These are phyloP conservation scores for Leucogyrophana mollusca DNA, from an alignment of 768 basidiomycete genomes.

Conservation along the genomic window DNA sequence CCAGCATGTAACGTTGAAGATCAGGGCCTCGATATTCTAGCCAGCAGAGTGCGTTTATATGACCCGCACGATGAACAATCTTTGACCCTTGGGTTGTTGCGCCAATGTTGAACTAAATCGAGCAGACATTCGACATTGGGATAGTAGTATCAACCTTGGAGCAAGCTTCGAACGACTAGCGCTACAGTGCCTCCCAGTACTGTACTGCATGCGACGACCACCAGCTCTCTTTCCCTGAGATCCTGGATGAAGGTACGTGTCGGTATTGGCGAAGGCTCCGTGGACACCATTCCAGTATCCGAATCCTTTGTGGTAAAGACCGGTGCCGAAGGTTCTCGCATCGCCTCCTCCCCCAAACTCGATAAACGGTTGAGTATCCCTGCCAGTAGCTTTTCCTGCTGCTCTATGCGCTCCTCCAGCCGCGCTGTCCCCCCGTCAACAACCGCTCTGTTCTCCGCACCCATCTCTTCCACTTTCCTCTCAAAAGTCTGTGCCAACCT, in stretches of 20 bases:
- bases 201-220: conserved; percentile 29
- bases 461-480: conserved; percentile 67
- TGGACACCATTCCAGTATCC: background rate
- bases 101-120: no score
- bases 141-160: conserved; percentile 7
- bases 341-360: conserved; percentile 9
- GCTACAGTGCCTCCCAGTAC: conserved; percentile 23
- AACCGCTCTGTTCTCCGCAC: conserved; percentile 35
- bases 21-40: no score
- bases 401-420: conserved; percentile 47
- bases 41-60: no score
- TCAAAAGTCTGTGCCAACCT: conserved; percentile 88
- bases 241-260: conserved; percentile 10
- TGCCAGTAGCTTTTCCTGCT: conserved; percentile 40
- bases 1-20: no score
- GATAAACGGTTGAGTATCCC: conserved; percentile 22
- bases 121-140: background rate
- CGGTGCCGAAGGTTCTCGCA: conserved; percentile 6
- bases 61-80: no score
- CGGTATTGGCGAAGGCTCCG: background rate
- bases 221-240: conserved; percentile 18
- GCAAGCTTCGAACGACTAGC: conserved; percentile 19
- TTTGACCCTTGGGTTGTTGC: no score
- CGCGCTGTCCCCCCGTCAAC: conserved; percentile 48
- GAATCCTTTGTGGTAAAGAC: conserved; percentile 3